Evolutionary conservation across 306 rosid genomes (phyloP).

Genomic region (Cucurbita moschata): DNA sequence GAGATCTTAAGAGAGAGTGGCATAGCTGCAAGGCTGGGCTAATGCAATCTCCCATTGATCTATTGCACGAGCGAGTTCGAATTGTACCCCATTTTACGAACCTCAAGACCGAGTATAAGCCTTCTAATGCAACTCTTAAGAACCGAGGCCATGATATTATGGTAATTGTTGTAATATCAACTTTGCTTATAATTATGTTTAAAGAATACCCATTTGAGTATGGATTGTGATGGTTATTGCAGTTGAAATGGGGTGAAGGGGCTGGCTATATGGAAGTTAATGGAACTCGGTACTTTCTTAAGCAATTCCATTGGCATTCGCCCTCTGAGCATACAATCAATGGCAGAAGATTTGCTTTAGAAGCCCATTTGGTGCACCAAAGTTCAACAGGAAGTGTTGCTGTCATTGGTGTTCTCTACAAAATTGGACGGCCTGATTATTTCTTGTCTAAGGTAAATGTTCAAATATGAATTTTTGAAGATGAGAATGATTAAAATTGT

Average conservation of each 20-base stretch:
- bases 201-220: too few relatives aligned
- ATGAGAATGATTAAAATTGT: too few relatives aligned
- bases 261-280: conserved; percentile 39
- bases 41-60: conserved; percentile 69
- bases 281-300: conserved; percentile 29
- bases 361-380: conserved; percentile 57
- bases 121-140: conserved; percentile 44
- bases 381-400: conserved; percentile 24
- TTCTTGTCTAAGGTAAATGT: conserved; percentile 32
- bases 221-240: background rate
- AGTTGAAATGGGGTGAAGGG: conserved; percentile 30
- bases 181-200: too few relatives aligned
- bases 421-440: conserved; percentile 29
- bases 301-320: conserved; percentile 72
- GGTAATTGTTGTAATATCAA: conserved; percentile 12
- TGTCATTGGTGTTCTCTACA: conserved; percentile 46
- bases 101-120: conserved; percentile 21
- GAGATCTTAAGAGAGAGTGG: conserved; percentile 47
- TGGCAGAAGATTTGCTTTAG: conserved; percentile 42
- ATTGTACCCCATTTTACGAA: conserved; percentile 18
- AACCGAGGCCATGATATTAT: conserved; percentile 63
- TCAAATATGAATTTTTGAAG: too few relatives aligned
- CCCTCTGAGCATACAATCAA: conserved; percentile 63
- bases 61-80: conserved; percentile 24
- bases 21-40: conserved; percentile 28